Percentiles rank a stretch among this genome's conserved stretches.
phyloP scores from a whole-genome alignment of 305 asterid genomes.

The Fraxinus angustifolia region DNA sequence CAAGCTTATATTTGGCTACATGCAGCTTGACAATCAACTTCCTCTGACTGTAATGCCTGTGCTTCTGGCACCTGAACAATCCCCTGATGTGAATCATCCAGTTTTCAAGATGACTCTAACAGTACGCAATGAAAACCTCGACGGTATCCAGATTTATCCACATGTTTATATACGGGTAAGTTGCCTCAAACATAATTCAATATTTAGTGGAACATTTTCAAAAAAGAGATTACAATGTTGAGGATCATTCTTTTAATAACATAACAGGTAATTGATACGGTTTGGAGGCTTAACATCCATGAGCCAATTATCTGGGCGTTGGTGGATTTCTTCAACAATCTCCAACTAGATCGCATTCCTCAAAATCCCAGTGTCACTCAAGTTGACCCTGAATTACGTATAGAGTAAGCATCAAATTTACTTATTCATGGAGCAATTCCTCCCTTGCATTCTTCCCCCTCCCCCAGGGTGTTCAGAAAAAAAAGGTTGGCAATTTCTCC shows the following conservation, averaged over 20 bases:
- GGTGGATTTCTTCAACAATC: conserved; percentile 76
- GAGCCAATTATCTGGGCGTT: conserved; percentile 98
- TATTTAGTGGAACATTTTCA: conserved; percentile 9
- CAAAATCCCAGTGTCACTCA: conserved; percentile 72
- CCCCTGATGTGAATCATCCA: conserved; percentile 73
- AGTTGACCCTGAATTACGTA: conserved; percentile 97
- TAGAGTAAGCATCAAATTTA: conserved; percentile 60
- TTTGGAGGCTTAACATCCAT: conserved; percentile 88
- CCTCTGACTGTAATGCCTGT: conserved; percentile 94
- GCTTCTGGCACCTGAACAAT: conserved; percentile 84
- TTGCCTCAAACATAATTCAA: conserved; percentile 13
- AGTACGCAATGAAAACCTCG: conserved; percentile 64
- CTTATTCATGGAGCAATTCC: background rate
- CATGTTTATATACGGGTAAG: conserved; percentile 77
- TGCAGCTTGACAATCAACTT: conserved; percentile 96
- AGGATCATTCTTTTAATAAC: conserved; percentile 13
- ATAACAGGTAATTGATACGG: conserved; percentile 71
- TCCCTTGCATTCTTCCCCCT: background rate
- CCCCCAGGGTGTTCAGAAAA: background rate
- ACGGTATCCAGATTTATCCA: conserved; percentile 90
- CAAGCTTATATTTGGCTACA: conserved; percentile 81
- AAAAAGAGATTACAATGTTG: conserved; percentile 15
- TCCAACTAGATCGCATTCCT: conserved; percentile 76
- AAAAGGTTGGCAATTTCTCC: background rate
- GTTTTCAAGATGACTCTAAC: conserved; percentile 94